Percentiles rank a stretch among this genome's conserved stretches.
Conservation (phyloP, 768 basidiomycete species). For the Pulveroboletus sp. region DNA sequence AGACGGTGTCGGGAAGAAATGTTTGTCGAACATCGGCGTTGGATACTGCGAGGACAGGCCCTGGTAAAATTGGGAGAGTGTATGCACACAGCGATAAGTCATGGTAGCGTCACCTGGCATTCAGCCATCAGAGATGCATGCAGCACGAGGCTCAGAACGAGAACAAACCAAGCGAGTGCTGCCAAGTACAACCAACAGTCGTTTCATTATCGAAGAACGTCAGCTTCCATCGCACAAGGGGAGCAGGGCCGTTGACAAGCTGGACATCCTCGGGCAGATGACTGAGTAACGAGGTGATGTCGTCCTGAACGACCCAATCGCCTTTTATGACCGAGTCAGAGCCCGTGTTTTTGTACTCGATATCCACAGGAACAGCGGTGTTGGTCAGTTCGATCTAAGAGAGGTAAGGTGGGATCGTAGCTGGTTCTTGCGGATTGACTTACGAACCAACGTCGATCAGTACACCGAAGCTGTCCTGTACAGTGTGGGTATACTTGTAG, state of each 20-base stretch:
- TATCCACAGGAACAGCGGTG: conserved; percentile 7
- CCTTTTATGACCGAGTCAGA: conserved; percentile 3
- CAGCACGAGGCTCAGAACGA: not conserved
- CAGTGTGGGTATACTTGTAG: conserved; percentile 15
- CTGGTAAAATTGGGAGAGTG: conserved; percentile 25
- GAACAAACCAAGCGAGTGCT: conserved; percentile 26
- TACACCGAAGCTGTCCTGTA: conserved; percentile 8
- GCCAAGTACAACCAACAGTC: conserved; percentile 25
- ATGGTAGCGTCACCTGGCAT: conserved; percentile 23
- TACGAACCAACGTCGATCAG: conserved; percentile 10
- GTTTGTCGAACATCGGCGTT: conserved; percentile 19
- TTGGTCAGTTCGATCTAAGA: conserved; percentile 13
- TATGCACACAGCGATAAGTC: conserved; percentile 21
- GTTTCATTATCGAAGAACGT: conserved; percentile 18
- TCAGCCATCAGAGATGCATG: not conserved
- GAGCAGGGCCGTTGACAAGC: conserved; percentile 2
- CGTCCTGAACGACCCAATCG: conserved; percentile 15
- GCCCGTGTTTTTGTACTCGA: conserved; percentile 1
- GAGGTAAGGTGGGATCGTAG: not conserved
- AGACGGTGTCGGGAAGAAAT: conserved; percentile 8
- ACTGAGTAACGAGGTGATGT: conserved; percentile 9
- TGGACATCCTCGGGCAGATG: not conserved
- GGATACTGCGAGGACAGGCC: not conserved
- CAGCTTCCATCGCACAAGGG: conserved; percentile 23
- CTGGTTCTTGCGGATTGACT: not conserved